Base-by-base conservation (phyloP, 2,329 filamentous ascomycete species). In the Monilinia polystroma region DNA sequence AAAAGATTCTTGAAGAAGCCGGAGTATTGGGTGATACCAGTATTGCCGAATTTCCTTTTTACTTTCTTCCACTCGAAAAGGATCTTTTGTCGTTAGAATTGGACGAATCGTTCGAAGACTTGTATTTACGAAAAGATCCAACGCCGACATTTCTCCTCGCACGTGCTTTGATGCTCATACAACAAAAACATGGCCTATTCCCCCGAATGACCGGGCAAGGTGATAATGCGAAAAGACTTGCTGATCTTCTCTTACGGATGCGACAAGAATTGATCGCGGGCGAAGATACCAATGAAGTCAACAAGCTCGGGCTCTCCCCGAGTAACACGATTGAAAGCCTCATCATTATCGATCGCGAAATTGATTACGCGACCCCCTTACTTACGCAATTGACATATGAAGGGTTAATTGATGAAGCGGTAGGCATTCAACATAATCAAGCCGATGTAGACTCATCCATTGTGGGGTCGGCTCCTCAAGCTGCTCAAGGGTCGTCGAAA, bases 331-430 rank as follows among this genome's bases (percentile, higher is more conserved):
- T 93, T 58, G 95, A 99, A 77, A 96, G 90, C 75, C 82, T 97
- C 68, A 93, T 99, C 73, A 90, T 99, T 68, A 93, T 99, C 66
- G 95, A 99, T 78, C 90, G 95, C 60, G 93, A 97, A 76, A 90
- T 97, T 66, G 95, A 99, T 77, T 93, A 95, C 74, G 92, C 94
- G 20, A 97, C 95, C 0, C 90, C 91, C 0, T 83, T 99, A 20
- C 87, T 99, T 64, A 98, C 94, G 0, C 95, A 99, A 77, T 81
- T 99, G 69, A 99, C 95, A 1, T 99, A 99, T 75, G 94, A 99
- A 79, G 95, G 95, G 4, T 82, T 99, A 35, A 90, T 99, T 64
- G 96, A 99, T 75, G 95, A 99, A 77, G 85, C 95, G 20, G 96
- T 96, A 75, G 89, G 90, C 43, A 96, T 99, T 69, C 87, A 91